Conservation (phyloP, 768 basidiomycete species). For the Lactifluus hygrophoroides region DNA sequence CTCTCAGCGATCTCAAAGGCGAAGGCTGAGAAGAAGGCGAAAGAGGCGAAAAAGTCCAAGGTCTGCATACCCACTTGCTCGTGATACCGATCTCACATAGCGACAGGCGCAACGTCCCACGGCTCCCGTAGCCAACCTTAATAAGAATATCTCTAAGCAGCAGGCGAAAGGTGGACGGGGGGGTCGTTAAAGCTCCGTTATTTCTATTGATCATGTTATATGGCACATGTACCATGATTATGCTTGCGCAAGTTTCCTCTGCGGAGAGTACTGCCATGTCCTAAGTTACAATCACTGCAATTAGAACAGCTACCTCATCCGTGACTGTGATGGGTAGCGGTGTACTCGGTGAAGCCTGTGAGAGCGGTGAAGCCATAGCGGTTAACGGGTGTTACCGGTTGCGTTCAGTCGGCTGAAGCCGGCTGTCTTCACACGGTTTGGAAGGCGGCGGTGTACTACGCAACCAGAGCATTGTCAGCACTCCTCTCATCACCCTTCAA, state of each 20-base stretch:
- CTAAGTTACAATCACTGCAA: not conserved
- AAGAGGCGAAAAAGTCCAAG: constrained; percentile 86
- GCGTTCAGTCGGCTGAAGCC: constrained; percentile 4
- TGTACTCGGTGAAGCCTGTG: not conserved
- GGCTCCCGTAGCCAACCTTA: constrained; percentile 47
- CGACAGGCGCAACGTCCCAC: constrained; percentile 47
- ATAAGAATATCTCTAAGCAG: constrained; percentile 79
- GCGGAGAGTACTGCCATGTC: not conserved
- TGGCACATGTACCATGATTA: constrained; percentile 11
- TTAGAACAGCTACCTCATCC: not conserved
- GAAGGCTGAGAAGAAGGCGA: constrained; percentile 95
- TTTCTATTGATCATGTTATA: constrained; percentile 5
- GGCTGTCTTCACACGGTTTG: not conserved
- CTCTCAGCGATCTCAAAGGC: constrained; percentile 86
- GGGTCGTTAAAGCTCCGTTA: constrained; percentile 44
- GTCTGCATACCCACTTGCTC: constrained; percentile 32
- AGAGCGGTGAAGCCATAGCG: too few relatives aligned
- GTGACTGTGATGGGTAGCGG: not conserved
- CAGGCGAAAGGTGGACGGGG: constrained; percentile 90
- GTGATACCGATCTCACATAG: not conserved
- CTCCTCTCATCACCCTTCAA: constrained; percentile 1
- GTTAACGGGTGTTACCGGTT: not conserved
- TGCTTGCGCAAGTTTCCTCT: not conserved
- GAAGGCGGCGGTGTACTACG: not conserved
- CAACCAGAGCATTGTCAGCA: not conserved